Conservation (phyloP, 1,284 basidiomycete genomes). For the Peniophora sp. region DNA sequence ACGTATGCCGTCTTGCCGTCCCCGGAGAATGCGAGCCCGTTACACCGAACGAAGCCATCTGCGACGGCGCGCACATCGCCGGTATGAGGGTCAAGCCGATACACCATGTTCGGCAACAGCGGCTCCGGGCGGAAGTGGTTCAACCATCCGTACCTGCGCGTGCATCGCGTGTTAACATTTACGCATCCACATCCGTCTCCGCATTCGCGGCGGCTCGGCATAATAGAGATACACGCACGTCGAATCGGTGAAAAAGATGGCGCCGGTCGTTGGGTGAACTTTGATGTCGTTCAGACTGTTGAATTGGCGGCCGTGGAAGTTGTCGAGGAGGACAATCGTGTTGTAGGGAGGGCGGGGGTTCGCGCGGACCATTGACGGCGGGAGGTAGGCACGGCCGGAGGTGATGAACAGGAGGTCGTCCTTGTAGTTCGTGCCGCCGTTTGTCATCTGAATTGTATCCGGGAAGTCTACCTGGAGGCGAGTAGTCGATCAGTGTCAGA, state of each 20-base stretch:
- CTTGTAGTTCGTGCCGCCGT: conserved; percentile 64
- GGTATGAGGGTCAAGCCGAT: conserved; percentile 4
- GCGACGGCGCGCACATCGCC: conserved; percentile 6
- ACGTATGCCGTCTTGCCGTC: conserved; percentile 8
- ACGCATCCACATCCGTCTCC: neutral
- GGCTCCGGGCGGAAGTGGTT: conserved; percentile 47
- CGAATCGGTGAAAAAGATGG: conserved; percentile 67
- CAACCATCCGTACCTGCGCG: conserved; percentile 52
- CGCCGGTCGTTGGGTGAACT: conserved; percentile 55
- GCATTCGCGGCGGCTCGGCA: neutral
- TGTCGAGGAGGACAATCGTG: conserved; percentile 23
- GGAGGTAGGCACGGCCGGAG: conserved; percentile 56
- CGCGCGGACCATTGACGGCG: conserved; percentile 58
- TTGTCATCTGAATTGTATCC: conserved; percentile 55
- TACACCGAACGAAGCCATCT: conserved; percentile 5
- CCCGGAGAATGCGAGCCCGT: conserved; percentile 8
- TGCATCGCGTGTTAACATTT: conserved; percentile 1
- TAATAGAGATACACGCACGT: conserved; percentile 37
- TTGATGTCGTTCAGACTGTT: conserved; percentile 77
- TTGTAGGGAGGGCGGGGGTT: conserved; percentile 50
- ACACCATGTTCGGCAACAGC: conserved; percentile 7
- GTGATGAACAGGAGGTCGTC: conserved; percentile 58
- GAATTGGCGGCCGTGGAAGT: conserved; percentile 67
- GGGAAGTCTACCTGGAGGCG: conserved; percentile 38
- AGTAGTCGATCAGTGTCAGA: neutral